A percentile compares a stretch with the other conserved stretches of the same genome.
Conservation (phyloP, 176 grass and related monocot species). For the Oryza glumipatula region DNA sequence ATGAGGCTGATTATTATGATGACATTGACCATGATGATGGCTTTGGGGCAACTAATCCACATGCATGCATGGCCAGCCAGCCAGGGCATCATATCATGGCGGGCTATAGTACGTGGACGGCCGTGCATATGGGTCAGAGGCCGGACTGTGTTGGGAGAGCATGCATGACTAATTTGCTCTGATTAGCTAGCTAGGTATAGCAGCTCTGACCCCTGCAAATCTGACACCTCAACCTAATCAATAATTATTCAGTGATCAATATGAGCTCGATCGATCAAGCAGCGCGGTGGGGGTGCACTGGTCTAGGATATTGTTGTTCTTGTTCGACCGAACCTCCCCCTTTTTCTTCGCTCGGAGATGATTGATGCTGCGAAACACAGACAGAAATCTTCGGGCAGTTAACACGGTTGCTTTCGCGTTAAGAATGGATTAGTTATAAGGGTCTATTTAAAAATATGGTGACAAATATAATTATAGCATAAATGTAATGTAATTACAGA, state of each 20-base stretch:
- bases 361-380: not conserved
- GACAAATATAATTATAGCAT: not conserved
- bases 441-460: no score
- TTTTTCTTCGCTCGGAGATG: not conserved
- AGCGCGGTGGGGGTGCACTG: not conserved
- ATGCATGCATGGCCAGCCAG: constrained; percentile 7
- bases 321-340: not conserved
- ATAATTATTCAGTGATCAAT: constrained; percentile 28
- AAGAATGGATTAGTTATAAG: not conserved
- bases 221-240: constrained; percentile 31
- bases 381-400: not conserved
- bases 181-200: constrained; percentile 4
- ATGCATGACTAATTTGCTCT: constrained; percentile 44
- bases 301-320: not conserved
- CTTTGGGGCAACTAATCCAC: constrained; percentile 48
- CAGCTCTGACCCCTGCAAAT: constrained; percentile 21
- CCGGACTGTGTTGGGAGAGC: constrained; percentile 17
- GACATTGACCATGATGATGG: constrained; percentile 39
- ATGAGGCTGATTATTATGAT: constrained; percentile 44
- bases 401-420: not conserved
- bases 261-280: not conserved
- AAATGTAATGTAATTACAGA: no score
- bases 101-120: constrained; percentile 4
- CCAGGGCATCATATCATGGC: constrained; percentile 39
- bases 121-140: constrained; percentile 11